phyloP scores from a whole-genome alignment of 2,329 filamentous ascomycete genomes.

The Emergomyces africanus region DNA sequence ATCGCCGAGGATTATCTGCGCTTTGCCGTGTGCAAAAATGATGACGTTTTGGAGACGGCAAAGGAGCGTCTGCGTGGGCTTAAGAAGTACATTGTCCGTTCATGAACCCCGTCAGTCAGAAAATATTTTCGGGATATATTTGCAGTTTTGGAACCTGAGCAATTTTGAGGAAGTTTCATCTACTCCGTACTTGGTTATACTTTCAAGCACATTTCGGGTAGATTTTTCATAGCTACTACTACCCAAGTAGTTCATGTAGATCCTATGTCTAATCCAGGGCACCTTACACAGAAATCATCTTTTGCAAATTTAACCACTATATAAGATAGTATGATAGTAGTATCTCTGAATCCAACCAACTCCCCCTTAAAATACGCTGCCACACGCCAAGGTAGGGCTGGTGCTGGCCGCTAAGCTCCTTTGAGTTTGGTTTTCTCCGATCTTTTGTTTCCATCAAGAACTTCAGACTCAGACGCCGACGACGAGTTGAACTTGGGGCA shows the following conservation, averaged over 20 bases:
- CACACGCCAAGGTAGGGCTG: not conserved
- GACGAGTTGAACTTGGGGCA: slow-evolving; percentile 8
- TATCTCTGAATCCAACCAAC: too few species aligned
- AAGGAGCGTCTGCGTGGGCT: slow-evolving; percentile 62
- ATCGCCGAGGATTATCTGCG: slow-evolving; percentile 87
- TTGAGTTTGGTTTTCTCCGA: not conserved
- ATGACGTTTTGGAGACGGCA: slow-evolving; percentile 66
- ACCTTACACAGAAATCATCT: too few species aligned
- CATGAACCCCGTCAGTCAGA: not conserved
- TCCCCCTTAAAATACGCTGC: too few species aligned
- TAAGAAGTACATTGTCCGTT: slow-evolving; percentile 51
- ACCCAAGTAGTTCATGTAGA: too few species aligned
- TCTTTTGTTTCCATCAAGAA: slow-evolving; percentile 1
- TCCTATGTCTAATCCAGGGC: too few species aligned
- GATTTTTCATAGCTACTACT: not conserved
- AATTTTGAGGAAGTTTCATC: not conserved
- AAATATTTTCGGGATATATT: not conserved
- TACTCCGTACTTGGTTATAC: not conserved
- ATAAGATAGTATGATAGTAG: too few species aligned
- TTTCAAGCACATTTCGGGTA: not conserved
- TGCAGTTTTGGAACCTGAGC: not conserved
- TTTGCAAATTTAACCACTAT: too few species aligned
- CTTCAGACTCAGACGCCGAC: slow-evolving; percentile 1
- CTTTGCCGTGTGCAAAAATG: slow-evolving; percentile 93
- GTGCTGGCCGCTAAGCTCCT: not conserved